Evolutionary conservation across 768 basidiomycete species (phyloP).

Genomic region (Russula earlei): DNA sequence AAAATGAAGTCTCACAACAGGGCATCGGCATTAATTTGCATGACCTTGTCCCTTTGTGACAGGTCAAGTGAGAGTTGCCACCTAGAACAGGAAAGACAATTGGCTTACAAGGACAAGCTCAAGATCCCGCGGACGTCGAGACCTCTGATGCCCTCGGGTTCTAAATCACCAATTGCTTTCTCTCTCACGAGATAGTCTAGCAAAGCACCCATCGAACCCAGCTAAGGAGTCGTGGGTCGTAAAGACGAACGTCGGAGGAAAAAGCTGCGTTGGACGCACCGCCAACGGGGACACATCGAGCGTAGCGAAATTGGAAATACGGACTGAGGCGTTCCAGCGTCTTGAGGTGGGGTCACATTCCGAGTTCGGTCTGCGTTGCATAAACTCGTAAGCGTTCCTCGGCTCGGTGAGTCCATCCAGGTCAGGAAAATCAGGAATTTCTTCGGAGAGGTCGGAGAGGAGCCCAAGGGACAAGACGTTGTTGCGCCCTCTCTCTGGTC

Average conservation of each 20-base stretch:
- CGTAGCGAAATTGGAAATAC: constrained; percentile 75
- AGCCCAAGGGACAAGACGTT: constrained; percentile 57
- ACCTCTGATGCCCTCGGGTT: constrained; percentile 52
- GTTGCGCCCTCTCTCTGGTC: constrained; percentile 54
- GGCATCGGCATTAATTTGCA: constrained; percentile 92
- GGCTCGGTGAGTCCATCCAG: constrained; percentile 30
- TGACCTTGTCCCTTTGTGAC: constrained; percentile 54
- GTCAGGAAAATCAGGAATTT: constrained; percentile 32
- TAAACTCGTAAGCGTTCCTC: constrained; percentile 69
- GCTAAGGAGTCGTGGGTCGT: constrained; percentile 33
- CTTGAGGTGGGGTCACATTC: constrained; percentile 48
- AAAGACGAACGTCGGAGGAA: background rate
- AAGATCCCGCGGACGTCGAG: constrained; percentile 67
- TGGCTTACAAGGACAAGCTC: constrained; percentile 50
- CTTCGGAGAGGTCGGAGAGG: constrained; percentile 43
- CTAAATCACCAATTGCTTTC: constrained; percentile 52
- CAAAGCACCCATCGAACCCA: constrained; percentile 75
- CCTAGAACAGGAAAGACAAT: background rate
- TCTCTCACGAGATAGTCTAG: constrained; percentile 66
- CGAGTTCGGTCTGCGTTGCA: constrained; percentile 40
- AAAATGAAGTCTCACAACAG: constrained; percentile 43
- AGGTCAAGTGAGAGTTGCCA: background rate
- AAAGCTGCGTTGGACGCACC: constrained; percentile 40
- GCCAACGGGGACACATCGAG: constrained; percentile 66
- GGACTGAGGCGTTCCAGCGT: constrained; percentile 71